Base-by-base conservation (phyloP, 2,329 filamentous ascomycete species). In the Aspergillus glaucus region DNA sequence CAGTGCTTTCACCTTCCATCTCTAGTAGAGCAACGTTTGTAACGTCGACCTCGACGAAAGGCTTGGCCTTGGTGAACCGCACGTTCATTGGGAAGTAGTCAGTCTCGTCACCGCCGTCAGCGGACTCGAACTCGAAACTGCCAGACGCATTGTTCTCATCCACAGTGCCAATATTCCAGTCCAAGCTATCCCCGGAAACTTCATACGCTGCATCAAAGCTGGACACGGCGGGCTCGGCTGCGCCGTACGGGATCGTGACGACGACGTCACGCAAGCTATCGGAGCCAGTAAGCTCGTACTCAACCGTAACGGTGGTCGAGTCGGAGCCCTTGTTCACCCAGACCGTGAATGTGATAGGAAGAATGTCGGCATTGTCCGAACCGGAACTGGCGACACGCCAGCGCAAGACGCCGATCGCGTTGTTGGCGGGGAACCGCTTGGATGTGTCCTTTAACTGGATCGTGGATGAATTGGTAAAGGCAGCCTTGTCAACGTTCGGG, bases 21-120 rank as follows among this genome's bases (percentile, higher is more conserved):
- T 75, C 73, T 48, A 75, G 52, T 32, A 75, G 54, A n/a, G 66
- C 65, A 19, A 71, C 70, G 44, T 62, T 59, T 24, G 61, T 63
- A 43, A 97, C 92, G 74, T 96, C 90, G 55, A 98, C 88, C 62
- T 96, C 89, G 45, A 97, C 80, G 68, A 88, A 95, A 24, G 93
- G 92, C 50, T 79, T 82, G 39, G 82, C 80, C 79, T 95, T 96
- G 55, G 82, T 85, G 72, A 98, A 98, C 47, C 84, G 81, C 52
- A 97, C 84, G 47, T 81, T 86, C 91, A 98, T 97, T 1, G 93
- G 93, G 83, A 98, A 98, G 75, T 97, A 97, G 61, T 96, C 91
- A 49, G 88, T 85, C 66, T 97, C 93, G 59, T 92, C 88, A 48
- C 84, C 82, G 57, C 91, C 88, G 48, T 84, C 81, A 9, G 88